Base-by-base conservation (phyloP, 164 flowering plant genomes). In the Vitis rotundifolia region DNA sequence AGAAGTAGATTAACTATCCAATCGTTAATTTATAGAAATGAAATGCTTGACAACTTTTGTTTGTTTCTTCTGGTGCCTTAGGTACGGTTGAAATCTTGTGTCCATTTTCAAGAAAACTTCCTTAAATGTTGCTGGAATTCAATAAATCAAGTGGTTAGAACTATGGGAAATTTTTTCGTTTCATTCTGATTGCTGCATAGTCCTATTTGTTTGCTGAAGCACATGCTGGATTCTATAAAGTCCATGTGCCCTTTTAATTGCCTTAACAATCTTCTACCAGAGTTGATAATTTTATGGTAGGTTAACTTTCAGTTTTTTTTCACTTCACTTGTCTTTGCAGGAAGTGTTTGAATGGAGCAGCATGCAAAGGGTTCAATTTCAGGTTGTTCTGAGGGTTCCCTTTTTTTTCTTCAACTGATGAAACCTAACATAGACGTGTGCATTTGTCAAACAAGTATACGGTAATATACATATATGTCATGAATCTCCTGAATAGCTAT, bases 271-370 rank as follows among this genome's bases (percentile, higher is more conserved):
- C 50, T 31, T 60, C 53, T 11, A 47, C 63, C 18, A 18, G 59
- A 37, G 16, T 37, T 16, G 68, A 22, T 19, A 66, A 61, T 61
- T 65, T 54, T 37, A 11, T 48, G 68, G 14, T 44, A 49, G 60
- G 56, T 14, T 37, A 31, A 15, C 31, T 52, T 53, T 53, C 26
- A 22, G 26, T 22, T 47, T 58, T 58, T 28, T 63, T 16, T 51
- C 12, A 10, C 71, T 63, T 15, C n/a, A 2, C 63, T 64, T 67
- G 28, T 66, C 18, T 61, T 73, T 2, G 67, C 73, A 72, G 77
- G 66, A 66, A 74, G 29, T 22, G 59, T 64, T 49, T 29, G 37
- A 56, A 87, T 87, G 91, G 86, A 85, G 71, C 80, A 72, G 16
- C 71, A 63, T 69, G 75, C 61, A 2, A 68, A 76, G 51, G 61